Evolutionary conservation across 129 eudicot species (phyloP).

Genomic region (Flaveria ramosissima): DNA sequence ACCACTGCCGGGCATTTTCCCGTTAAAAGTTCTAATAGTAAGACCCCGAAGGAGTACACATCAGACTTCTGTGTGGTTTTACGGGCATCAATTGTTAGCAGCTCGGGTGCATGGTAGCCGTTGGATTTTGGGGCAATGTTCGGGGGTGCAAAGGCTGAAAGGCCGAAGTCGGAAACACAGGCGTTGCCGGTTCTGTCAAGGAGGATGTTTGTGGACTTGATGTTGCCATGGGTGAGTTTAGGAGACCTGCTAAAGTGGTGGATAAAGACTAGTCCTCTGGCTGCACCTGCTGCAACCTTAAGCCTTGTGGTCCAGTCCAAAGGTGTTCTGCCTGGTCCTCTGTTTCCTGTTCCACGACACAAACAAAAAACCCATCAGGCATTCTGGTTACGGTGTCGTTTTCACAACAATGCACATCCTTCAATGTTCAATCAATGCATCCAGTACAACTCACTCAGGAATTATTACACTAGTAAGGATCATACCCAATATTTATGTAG

Average conservation of each 20-base stretch:
- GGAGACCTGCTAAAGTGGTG: conserved; percentile 42
- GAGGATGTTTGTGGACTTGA: conserved; percentile 56
- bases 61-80: conserved; percentile 48
- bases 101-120: conserved; percentile 52
- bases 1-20: conserved; percentile 63
- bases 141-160: conserved; percentile 37
- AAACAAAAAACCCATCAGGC: conserved; percentile 14
- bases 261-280: conserved; percentile 54
- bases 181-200: conserved; percentile 46
- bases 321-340: conserved; percentile 68
- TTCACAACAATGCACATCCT: conserved; percentile 22
- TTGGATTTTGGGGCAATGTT: conserved; percentile 34
- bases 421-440: no score
- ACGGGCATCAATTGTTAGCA: conserved; percentile 17
- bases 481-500: no score
- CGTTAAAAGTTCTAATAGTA: conserved; percentile 56
- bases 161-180: conserved; percentile 52
- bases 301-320: conserved; percentile 68
- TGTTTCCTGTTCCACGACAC: conserved; percentile 45
- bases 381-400: conserved; percentile 10
- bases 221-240: conserved; percentile 59
- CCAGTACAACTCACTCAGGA: no score
- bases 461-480: no score
- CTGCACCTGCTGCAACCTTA: conserved; percentile 55
- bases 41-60: conserved; percentile 56